These are phyloP conservation scores for Zymoseptoria ardabiliae DNA, from an alignment of 2,329 filamentous ascomycete genomes.

Conservation along the genomic window DNA sequence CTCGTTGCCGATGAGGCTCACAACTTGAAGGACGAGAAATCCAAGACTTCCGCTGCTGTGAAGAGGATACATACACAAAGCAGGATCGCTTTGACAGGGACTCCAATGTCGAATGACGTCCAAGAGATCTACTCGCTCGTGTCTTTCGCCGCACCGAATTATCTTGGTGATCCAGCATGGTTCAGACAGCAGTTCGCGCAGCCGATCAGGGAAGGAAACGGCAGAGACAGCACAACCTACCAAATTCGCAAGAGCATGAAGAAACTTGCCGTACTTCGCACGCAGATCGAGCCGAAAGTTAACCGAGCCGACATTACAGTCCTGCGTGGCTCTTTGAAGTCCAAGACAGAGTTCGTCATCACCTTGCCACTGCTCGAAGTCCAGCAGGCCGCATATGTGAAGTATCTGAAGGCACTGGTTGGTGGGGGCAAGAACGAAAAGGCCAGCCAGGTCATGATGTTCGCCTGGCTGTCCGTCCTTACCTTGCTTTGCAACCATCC, in stretches of 20 bases:
- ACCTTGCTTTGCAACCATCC: conserved; percentile 55
- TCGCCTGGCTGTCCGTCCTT: conserved; percentile 49
- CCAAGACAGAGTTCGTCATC: conserved; percentile 76
- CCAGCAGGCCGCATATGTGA: conserved; percentile 57
- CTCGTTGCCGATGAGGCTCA: conserved; percentile 85
- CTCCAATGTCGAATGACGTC: conserved; percentile 77
- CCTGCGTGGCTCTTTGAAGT: conserved; percentile 59
- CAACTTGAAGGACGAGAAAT: conserved; percentile 58
- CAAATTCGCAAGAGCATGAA: conserved; percentile 57
- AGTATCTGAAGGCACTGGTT: conserved; percentile 41
- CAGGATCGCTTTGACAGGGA: conserved; percentile 79
- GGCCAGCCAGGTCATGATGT: conserved; percentile 40
- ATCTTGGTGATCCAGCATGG: conserved; percentile 59
- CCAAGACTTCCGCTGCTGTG: conserved; percentile 49
- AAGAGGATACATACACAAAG: conserved; percentile 57
- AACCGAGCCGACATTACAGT: conserved; percentile 64
- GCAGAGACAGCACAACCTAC: conserved; percentile 49
- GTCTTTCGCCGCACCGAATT: conserved; percentile 75
- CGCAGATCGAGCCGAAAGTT: conserved; percentile 69
- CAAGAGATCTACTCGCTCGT: conserved; percentile 82
- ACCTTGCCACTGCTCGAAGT: conserved; percentile 60
- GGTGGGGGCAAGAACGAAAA: conserved; percentile 27
- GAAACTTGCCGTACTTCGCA: conserved; percentile 62
- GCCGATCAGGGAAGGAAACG: conserved; percentile 68
- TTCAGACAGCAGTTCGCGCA: conserved; percentile 64